Conservation (phyloP, 2,329 filamentous ascomycete genomes). For the Talaromyces islandicus region DNA sequence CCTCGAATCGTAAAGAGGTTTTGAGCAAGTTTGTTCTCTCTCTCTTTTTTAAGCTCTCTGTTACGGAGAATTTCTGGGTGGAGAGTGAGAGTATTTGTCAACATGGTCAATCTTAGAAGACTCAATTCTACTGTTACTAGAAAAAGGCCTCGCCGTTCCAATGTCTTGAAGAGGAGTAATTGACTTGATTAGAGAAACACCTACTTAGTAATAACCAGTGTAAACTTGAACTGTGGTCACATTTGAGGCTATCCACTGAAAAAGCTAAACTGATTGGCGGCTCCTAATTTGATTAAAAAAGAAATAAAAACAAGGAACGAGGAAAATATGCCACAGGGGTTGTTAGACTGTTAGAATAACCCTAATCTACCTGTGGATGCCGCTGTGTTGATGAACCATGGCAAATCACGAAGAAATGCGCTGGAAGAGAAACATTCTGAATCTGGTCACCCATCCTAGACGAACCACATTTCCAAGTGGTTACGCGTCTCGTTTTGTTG, state of each 20-base stretch:
- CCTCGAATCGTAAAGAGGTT: too few species aligned
- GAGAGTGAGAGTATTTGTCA: neutral
- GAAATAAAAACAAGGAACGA: neutral
- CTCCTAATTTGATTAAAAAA: too few species aligned
- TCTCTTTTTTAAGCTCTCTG: too few species aligned
- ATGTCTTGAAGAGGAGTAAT: neutral
- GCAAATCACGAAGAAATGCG: neutral
- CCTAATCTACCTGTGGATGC: neutral
- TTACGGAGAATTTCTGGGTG: neutral
- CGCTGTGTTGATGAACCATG: neutral
- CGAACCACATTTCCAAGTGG: conserved; percentile 12
- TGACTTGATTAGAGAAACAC: neutral
- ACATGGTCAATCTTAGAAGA: neutral
- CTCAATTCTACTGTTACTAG: neutral
- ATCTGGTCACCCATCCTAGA: neutral
- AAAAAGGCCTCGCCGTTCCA: neutral
- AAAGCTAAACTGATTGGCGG: neutral
- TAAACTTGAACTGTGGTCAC: neutral
- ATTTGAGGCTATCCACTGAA: neutral
- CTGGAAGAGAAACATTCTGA: neutral
- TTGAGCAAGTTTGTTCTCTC: neutral
- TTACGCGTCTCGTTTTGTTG: conserved; percentile 6
- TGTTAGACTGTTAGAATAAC: neutral
- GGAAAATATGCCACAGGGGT: neutral
- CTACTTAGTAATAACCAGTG: neutral